phyloP scores from a whole-genome alignment of 2,329 filamentous ascomycete genomes.

The Aureobasidium sp. region DNA sequence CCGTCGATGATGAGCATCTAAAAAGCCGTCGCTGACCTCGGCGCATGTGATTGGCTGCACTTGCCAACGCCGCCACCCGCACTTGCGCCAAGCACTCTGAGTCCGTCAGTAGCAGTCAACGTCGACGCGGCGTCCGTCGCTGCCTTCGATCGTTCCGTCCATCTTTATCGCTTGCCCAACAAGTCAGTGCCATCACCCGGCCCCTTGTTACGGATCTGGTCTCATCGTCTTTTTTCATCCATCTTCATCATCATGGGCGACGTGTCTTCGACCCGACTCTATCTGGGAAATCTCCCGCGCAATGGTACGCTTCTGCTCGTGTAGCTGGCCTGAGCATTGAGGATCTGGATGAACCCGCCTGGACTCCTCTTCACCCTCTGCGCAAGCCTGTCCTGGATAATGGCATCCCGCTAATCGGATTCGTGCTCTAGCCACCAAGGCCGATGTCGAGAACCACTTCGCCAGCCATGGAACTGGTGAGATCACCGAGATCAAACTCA shows the following conservation, averaged over 20 bases:
- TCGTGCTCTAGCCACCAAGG: conserved; percentile 73
- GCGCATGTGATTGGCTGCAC: conserved; percentile 4
- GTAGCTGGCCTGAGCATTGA: conserved; percentile 17
- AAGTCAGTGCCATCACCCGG: not conserved
- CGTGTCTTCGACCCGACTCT: conserved; percentile 90
- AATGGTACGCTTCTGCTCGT: conserved; percentile 61
- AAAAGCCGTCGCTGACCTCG: conserved; percentile 2
- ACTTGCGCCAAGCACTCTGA: not conserved
- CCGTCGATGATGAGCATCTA: not conserved
- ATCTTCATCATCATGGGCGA: conserved; percentile 58
- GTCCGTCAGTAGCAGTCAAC: not conserved
- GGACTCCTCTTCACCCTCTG: conserved; percentile 11
- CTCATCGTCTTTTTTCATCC: not conserved
- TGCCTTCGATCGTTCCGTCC: not conserved
- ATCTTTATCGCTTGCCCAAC: not conserved
- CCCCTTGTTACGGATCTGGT: conserved; percentile 10
- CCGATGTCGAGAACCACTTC: conserved; percentile 94
- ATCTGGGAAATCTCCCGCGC: conserved; percentile 94
- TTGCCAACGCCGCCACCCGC: not conserved
- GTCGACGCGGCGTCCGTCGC: not conserved
- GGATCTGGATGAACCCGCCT: conserved; percentile 15
- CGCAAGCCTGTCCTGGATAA: conserved; percentile 17
- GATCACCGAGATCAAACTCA: conserved; percentile 98
- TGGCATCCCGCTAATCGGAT: conserved; percentile 41
- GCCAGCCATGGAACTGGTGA: conserved; percentile 91